These are phyloP conservation scores for Suhomyces atakaporum DNA, from an alignment of 1,139 yeast species.

Conservation along the genomic window DNA sequence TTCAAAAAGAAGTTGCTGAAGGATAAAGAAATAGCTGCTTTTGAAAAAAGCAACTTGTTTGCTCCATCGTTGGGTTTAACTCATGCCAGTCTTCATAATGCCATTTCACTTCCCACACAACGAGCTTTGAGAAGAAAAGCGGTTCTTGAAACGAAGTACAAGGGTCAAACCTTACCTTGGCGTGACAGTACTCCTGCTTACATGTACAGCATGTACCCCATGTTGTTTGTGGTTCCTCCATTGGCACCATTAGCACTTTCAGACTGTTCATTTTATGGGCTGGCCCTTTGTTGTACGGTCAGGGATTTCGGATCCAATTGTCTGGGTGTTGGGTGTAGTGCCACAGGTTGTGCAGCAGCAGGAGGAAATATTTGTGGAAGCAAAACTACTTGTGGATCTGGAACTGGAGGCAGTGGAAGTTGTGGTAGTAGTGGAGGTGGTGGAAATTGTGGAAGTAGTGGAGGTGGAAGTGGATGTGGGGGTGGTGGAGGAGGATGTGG, in stretches of 20 bases:
- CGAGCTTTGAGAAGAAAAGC: slow-evolving; percentile 8
- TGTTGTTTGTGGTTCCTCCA: slow-evolving; percentile 16
- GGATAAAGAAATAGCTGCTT: slow-evolving; percentile 1
- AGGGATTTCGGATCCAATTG: slow-evolving; percentile 15
- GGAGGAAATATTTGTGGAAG: slow-evolving; percentile 1
- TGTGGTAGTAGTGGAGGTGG: slow-evolving; percentile 7
- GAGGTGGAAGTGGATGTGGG: slow-evolving; percentile 7
- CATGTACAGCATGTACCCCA: slow-evolving; percentile 9
- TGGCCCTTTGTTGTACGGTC: slow-evolving; percentile 16
- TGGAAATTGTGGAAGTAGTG: slow-evolving; percentile 4
- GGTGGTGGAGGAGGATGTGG: slow-evolving; percentile 8
- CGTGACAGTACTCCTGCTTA: slow-evolving; percentile 1
- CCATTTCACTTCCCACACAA: slow-evolving; percentile 16
- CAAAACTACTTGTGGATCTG: neutral
- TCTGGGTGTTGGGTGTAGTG: slow-evolving; percentile 12
- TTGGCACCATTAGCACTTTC: slow-evolving; percentile 10
- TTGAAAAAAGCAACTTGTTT: slow-evolving; percentile 6
- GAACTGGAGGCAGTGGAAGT: slow-evolving; percentile 1
- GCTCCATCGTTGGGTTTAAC: slow-evolving; percentile 15
- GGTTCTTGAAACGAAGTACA: slow-evolving; percentile 9
- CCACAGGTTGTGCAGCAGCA: slow-evolving; percentile 1
- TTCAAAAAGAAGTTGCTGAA: slow-evolving; percentile 9
- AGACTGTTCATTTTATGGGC: slow-evolving; percentile 13
- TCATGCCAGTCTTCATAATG: slow-evolving; percentile 23
- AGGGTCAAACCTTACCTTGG: slow-evolving; percentile 14